Evolutionary conservation across 208 protist genomes (phyloP), one percentile per base, ranked within the genome.

Genomic region (Plasmodiophora brassicae): DNA sequence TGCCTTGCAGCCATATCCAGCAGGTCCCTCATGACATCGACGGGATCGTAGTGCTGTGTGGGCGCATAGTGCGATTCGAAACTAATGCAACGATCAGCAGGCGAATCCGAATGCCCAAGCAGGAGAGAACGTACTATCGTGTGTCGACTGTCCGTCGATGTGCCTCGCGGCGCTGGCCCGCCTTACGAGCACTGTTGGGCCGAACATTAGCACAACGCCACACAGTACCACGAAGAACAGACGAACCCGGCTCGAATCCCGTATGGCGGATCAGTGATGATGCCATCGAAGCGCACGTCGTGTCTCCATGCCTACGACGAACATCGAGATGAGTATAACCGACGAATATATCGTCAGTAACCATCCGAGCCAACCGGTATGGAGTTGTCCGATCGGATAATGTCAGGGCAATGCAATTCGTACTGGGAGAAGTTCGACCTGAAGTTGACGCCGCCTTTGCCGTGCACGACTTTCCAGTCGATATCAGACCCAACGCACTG

Each of bases 371-470:
- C n/a, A 25, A 57, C 65, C n/a, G 65, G 65, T 38, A 78, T 78
- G n/a, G 65, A 78, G 41, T 38, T 78, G 41, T 78, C 65, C 20
- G 65, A 5, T 5, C 65, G 5, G n/a, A 78, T 38, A 5, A 78
- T 78, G n/a, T 78, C 65, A 5, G 14, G 32, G 41, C 65, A 38
- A 78, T 5, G 14, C n/a, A 78, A 32, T 44, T 32, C 14, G n/a
- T 78, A 78, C 41, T 78, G 65, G 5, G 5, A 5, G 65, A 78
- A 78, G 41, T 78, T 78, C 5, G 14, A 36, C n/a, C 65, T 78
- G 65, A 57, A 78, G n/a, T 78, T 78, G 65, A 36, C n/a, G n/a
- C 65, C 65, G n/a, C n/a, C 65, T 78, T 78, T 78, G 5, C 14
- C 14, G n/a, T 78, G 65, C 14, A 78, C 14, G 5, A 32, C n/a